Percentiles rank a stretch among this genome's conserved stretches.
These are phyloP conservation scores for Stagonosporopsis rhizophila DNA, from an alignment of 2,329 filamentous ascomycete genomes.

Conservation along the genomic window DNA sequence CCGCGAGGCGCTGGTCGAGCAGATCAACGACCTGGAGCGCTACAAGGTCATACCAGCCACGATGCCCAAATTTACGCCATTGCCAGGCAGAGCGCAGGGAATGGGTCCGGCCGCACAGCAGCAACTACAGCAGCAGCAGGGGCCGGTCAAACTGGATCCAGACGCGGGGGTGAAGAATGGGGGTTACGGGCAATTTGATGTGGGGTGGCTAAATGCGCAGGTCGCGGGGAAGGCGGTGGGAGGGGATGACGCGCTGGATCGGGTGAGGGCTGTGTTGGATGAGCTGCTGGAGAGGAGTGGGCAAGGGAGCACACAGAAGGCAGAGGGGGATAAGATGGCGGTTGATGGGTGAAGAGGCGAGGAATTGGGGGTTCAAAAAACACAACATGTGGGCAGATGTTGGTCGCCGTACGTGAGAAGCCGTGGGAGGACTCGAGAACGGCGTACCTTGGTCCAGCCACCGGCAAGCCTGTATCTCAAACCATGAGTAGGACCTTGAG, in stretches of 20 bases:
- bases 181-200: conserved; percentile 69
- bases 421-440: neutral
- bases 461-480: neutral
- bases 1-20: conserved; percentile 33
- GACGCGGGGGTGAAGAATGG: conserved; percentile 51
- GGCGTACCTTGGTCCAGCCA: neutral
- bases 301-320: conserved; percentile 21
- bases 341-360: conserved; percentile 27
- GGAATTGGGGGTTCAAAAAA: neutral
- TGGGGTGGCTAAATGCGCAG: conserved; percentile 88
- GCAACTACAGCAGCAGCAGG: conserved; percentile 9
- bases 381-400: neutral
- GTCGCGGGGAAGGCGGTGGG: conserved; percentile 82
- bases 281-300: conserved; percentile 31
- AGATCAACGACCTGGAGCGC: conserved; percentile 41
- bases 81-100: neutral
- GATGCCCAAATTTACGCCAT: conserved; percentile 27
- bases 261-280: conserved; percentile 64
- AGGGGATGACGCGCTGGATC: conserved; percentile 79
- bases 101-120: too few relatives aligned
- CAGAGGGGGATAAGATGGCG: conserved; percentile 24
- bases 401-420: neutral
- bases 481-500: neutral
- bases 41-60: conserved; percentile 43
- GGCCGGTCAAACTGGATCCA: conserved; percentile 19